Evolutionary conservation across 2,329 filamentous ascomycete genomes (phyloP).

Genomic region (Lecanicillium sp.): DNA sequence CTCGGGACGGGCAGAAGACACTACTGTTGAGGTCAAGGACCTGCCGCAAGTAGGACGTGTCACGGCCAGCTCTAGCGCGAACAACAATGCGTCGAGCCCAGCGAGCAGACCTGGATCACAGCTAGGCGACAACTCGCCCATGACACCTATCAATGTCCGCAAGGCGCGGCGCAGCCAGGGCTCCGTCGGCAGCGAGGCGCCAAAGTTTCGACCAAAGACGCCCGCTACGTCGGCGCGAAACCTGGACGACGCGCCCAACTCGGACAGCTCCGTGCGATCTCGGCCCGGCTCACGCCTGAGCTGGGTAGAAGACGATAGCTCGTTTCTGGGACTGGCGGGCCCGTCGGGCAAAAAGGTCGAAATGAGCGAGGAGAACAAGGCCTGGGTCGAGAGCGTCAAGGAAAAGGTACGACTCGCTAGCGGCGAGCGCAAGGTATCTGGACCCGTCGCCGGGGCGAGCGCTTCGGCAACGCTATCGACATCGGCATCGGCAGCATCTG

Average conservation of each 20-base stretch:
- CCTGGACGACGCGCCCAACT: slow-evolving; percentile 33
- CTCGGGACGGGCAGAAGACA: slow-evolving; percentile 36
- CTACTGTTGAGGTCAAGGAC: slow-evolving; percentile 53
- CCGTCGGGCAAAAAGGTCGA: slow-evolving; percentile 56
- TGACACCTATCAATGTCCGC: slow-evolving; percentile 44
- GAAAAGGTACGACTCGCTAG: slow-evolving; percentile 69
- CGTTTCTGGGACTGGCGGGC: slow-evolving; percentile 60
- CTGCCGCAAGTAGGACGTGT: slow-evolving; percentile 20
- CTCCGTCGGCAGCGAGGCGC: slow-evolving; percentile 22
- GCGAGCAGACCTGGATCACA: slow-evolving; percentile 30
- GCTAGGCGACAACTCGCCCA: slow-evolving; percentile 23
- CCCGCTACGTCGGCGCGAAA: slow-evolving; percentile 27
- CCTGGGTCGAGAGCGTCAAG: slow-evolving; percentile 79
- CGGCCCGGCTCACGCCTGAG: slow-evolving; percentile 45
- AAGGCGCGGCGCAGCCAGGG: slow-evolving; percentile 44
- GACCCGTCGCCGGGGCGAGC: slow-evolving; percentile 12
- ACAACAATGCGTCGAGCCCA: slow-evolving; percentile 31
- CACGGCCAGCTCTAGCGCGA: slow-evolving; percentile 19
- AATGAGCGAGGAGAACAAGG: slow-evolving; percentile 65
- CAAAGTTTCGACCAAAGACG: slow-evolving; percentile 32
- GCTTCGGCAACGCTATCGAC: background rate
- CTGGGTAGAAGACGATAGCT: slow-evolving; percentile 53
- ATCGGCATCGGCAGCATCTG: slow-evolving; percentile 2
- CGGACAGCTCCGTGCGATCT: slow-evolving; percentile 37
- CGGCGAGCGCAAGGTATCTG: slow-evolving; percentile 39